phyloP scores from a whole-genome alignment of 371 early-diverging fungal genomes.

The Quaeritorhiza haematococci region DNA sequence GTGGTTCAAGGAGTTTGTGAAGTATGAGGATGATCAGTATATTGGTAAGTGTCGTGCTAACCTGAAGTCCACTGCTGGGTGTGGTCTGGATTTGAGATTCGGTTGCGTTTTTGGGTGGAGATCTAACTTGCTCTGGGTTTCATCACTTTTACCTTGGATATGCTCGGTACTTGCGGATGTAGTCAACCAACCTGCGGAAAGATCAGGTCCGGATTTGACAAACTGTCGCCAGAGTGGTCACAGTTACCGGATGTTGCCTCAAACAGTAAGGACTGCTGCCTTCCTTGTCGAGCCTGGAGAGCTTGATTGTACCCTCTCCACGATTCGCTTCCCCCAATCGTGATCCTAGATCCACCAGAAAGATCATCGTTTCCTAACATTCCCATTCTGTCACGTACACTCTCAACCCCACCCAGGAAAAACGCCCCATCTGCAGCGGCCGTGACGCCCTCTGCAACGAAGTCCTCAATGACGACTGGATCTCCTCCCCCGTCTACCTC shows the following conservation, averaged over 20 bases:
- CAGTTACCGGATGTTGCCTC: conserved; percentile 70
- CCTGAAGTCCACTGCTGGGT: no score
- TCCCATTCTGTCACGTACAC: background rate
- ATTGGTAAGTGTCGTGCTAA: conserved; percentile 28
- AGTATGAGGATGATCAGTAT: conserved; percentile 65
- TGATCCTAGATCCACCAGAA: no score
- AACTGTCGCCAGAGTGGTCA: conserved; percentile 46
- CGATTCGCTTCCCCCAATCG: no score
- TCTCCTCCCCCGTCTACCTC: conserved; percentile 91
- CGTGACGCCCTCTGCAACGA: conserved; percentile 85
- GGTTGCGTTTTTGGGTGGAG: no score
- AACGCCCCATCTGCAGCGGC: conserved; percentile 66
- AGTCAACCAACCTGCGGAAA: conserved; percentile 39
- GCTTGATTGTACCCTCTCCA: no score
- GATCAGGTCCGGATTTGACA: conserved; percentile 57
- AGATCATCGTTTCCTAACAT: background rate
- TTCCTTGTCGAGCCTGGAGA: background rate
- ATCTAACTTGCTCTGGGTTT: no score
- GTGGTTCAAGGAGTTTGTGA: conserved; percentile 94
- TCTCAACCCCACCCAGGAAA: conserved; percentile 10
- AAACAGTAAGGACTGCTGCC: conserved; percentile 58
- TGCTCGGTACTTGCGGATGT: conserved; percentile 1
- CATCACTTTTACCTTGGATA: no score
- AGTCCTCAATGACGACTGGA: conserved; percentile 93
- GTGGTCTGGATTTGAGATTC: no score